Evolutionary conservation across 805 yeast species (phyloP).

Genomic region (Metschnikowia proteae): DNA sequence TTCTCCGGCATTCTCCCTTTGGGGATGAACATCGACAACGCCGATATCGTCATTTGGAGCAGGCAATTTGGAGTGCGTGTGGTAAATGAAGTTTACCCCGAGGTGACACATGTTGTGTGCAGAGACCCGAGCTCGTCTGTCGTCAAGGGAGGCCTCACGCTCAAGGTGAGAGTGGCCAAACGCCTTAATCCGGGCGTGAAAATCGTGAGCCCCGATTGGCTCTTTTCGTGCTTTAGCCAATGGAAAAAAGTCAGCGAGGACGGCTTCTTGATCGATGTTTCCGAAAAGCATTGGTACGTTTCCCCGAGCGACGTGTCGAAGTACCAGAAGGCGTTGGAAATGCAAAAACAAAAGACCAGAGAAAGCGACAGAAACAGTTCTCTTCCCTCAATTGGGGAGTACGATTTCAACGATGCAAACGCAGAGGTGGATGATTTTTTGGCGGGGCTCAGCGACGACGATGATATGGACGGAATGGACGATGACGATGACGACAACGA

Average conservation of each 20-base stretch:
- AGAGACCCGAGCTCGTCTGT: conserved; percentile 52
- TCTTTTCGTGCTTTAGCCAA: conserved; percentile 74
- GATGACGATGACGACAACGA: conserved; percentile 26
- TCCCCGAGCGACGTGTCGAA: conserved; percentile 44
- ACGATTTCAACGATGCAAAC: conserved; percentile 41
- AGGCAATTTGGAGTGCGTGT: conserved; percentile 87
- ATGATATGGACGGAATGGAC: conserved; percentile 26
- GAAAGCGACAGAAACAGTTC: conserved; percentile 23
- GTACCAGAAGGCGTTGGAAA: conserved; percentile 33
- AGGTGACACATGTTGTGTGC: conserved; percentile 86
- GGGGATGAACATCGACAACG: conserved; percentile 65
- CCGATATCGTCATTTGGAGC: conserved; percentile 91
- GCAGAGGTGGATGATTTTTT: conserved; percentile 47
- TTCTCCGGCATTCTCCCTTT: conserved; percentile 89
- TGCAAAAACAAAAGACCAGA: conserved; percentile 16
- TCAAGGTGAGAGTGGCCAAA: conserved; percentile 78
- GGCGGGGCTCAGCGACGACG: conserved; percentile 41
- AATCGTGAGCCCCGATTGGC: conserved; percentile 90
- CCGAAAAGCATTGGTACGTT: conserved; percentile 42
- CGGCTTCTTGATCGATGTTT: conserved; percentile 50
- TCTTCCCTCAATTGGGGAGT: conserved; percentile 29
- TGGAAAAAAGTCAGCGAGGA: conserved; percentile 72
- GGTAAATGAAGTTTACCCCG: conserved; percentile 60
- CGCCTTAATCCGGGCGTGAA: conserved; percentile 57
- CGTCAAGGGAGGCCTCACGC: conserved; percentile 47